Conservation (phyloP, 257 asterid genomes). For the Gardenia jasminoides region DNA sequence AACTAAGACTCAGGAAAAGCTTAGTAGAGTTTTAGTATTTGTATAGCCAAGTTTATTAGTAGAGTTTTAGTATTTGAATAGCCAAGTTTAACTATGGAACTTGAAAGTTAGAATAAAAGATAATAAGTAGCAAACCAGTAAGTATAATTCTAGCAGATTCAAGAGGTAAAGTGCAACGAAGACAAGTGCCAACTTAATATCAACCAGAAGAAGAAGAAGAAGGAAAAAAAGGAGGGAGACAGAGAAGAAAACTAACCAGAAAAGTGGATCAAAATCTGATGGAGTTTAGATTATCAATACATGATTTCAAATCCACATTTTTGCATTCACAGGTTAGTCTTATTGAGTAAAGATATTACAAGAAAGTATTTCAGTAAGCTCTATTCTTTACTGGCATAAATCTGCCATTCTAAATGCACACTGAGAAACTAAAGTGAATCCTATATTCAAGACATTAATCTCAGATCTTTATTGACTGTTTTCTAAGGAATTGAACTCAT, state of each 20-base stretch:
- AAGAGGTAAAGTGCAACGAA: neutral
- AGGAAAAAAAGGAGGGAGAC: neutral
- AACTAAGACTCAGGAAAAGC: neutral
- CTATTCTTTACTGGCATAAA: no score
- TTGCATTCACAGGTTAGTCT: no score
- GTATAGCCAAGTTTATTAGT: no score
- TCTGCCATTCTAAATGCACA: no score
- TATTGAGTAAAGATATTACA: no score
- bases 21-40: neutral
- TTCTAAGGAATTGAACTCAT: no score
- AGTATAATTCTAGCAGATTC: neutral
- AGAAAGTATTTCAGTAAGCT: no score
- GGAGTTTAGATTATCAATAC: neutral
- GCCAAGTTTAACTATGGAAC: no score
- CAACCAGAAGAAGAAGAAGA: neutral
- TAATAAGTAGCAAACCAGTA: neutral
- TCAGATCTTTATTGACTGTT: no score
- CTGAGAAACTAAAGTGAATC: no score
- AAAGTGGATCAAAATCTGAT: neutral
- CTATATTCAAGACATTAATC: no score
- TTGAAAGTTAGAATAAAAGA: neutral
- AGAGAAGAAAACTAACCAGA: neutral
- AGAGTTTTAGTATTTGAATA: neutral
- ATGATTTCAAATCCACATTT: no score
- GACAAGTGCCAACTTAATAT: neutral